Base-by-base conservation (phyloP, 2,329 filamentous ascomycete genomes). In the Penicillium nordicum region DNA sequence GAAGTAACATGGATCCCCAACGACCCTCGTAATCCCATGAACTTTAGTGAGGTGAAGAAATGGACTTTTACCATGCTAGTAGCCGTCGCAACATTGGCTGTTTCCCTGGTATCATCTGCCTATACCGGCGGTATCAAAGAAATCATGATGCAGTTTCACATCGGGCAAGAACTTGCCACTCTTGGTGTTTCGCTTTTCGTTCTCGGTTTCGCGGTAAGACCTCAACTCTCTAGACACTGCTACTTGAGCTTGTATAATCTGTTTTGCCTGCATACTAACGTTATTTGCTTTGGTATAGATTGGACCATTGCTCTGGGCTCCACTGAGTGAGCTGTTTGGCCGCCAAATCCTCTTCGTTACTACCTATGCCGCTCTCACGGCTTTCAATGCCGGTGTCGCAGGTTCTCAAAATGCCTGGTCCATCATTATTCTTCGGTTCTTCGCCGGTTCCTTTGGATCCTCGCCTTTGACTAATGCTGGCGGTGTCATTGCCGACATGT, bases 101-200 rank as follows among this genome's bases (percentile, higher is more conserved):
- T 90, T 30, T 79, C 88, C 3, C 88, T 92, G 64, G 83, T 84
- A 52, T 88, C 86, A 18, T 87, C 85, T 1, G 87, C 87, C 11
- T 69, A 69, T 29, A 61, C 66, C 8, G 68, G 67, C 6, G 67
- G 66, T 52, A 55, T 70, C 18, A 27, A 29, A n/a, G 58, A 69
- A 47, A 78, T 90, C 51, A 76, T 85, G 14, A 42, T 58, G 1
- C 76, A 84, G 34, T 88, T 89, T 60, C 55, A 73, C 12, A 77
- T 84, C 29, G 73, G 71, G 43, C 69, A 74, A 47, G 82, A 83
- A 62, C 72, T 87, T 8, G 81, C 79, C 38, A 85, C 83, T 25
- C 76, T 88, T 2, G 85, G 85, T 11, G 78, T 88, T 14, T 87
- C 85, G 8, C 73, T 88, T 18, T 88, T 86, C 67, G 84, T 88